These are phyloP conservation scores for Linnemannia zychae DNA, from an alignment of 192 early-diverging fungal genomes.

Conservation along the genomic window DNA sequence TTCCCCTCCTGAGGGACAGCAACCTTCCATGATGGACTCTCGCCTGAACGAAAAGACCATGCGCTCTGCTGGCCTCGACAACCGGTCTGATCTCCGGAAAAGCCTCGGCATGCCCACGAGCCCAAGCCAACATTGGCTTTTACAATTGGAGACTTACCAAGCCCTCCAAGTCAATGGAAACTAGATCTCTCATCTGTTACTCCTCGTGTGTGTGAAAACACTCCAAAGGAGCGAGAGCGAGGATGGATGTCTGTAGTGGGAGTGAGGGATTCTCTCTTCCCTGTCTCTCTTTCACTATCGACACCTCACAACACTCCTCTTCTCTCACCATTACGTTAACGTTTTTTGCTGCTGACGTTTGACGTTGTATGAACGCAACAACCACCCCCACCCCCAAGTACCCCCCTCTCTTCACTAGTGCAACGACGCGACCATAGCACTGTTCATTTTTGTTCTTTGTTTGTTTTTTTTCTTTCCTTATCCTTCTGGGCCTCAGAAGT, in stretches of 20 bases:
- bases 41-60: slow-evolving; percentile 28
- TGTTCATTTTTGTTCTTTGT: slow-evolving; percentile 1
- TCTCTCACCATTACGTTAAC: neutral
- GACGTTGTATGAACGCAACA: slow-evolving; percentile 4
- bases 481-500: neutral
- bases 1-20: slow-evolving; percentile 33
- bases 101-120: slow-evolving; percentile 35
- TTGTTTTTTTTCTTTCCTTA: neutral
- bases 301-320: neutral
- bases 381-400: neutral
- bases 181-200: slow-evolving; percentile 5
- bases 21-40: neutral
- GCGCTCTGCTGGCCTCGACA: neutral
- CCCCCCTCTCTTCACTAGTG: neutral
- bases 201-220: neutral
- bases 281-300: neutral
- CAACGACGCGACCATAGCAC: neutral
- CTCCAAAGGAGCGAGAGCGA: neutral
- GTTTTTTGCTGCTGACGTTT: slow-evolving; percentile 8
- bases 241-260: neutral
- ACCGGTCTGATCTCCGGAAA: neutral
- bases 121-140: slow-evolving; percentile 47
- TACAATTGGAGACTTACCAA: slow-evolving; percentile 42
- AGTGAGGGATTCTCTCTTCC: neutral
- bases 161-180: slow-evolving; percentile 26